Evolutionary conservation across 495 filamentous ascomycete species (phyloP).

Genomic region (Talaromyces ruber): DNA sequence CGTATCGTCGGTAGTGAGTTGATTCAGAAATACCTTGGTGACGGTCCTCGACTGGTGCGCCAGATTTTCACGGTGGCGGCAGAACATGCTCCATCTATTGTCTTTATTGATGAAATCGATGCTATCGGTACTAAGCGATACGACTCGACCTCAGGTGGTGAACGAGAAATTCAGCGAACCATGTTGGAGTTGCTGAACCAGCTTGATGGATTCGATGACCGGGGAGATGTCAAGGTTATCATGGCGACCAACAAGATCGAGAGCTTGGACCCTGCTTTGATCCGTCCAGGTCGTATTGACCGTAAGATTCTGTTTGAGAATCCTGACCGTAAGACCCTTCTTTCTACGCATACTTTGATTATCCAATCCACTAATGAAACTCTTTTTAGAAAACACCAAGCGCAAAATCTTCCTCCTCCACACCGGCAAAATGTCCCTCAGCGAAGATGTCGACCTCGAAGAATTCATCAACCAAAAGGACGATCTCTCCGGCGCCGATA

Average conservation of each 20-base stretch:
- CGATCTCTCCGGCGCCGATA: conserved; percentile 93
- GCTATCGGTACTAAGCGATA: conserved; percentile 99
- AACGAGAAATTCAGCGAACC: conserved; percentile 95
- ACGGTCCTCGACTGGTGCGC: conserved; percentile 87
- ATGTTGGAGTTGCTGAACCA: conserved; percentile 99
- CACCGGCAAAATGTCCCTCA: conserved; percentile 97
- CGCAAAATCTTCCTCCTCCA: conserved; percentile 99
- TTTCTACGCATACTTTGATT: not conserved
- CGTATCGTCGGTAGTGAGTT: conserved; percentile 96
- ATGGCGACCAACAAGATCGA: conserved; percentile 99
- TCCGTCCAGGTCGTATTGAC: conserved; percentile 96
- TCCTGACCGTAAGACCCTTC: conserved; percentile 66
- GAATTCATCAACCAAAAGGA: conserved; percentile 99
- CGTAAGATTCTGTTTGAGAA: conserved; percentile 99
- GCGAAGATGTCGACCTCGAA: conserved; percentile 90
- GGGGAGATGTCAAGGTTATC: conserved; percentile 98
- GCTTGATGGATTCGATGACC: conserved; percentile 96
- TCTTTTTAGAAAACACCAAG: conserved; percentile 76
- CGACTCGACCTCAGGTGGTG: conserved; percentile 92
- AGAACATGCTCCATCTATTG: conserved; percentile 93
- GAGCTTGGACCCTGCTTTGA: conserved; percentile 90
- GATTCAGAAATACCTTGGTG: conserved; percentile 98
- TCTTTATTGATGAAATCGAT: conserved; percentile 99
- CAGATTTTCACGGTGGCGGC: conserved; percentile 98
- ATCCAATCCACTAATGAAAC: conserved; percentile 22